Evolutionary conservation across 495 filamentous ascomycete species (phyloP).

Genomic region (Annulohypoxylon maeteangense): DNA sequence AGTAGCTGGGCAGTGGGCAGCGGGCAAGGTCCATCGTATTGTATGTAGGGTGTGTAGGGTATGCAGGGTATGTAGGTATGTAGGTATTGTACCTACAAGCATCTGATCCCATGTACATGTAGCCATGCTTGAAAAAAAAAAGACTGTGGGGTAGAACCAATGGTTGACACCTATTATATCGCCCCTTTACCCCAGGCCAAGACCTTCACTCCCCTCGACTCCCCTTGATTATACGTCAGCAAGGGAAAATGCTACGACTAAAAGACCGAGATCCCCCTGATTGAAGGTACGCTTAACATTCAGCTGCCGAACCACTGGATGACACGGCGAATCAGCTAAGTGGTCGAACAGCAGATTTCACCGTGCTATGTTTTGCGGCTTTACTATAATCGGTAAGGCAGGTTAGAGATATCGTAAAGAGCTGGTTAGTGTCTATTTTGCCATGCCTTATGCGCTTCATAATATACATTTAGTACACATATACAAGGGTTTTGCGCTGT

Average conservation of each 20-base stretch:
- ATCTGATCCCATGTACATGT: not conserved
- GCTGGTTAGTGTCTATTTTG: slow-evolving; percentile 26
- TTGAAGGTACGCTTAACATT: not conserved
- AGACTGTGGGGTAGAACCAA: slow-evolving; percentile 5
- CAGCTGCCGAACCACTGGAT: not conserved
- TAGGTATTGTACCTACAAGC: not conserved
- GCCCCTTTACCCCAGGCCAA: slow-evolving; percentile 3
- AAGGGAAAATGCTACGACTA: slow-evolving; percentile 2
- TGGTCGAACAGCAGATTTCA: not conserved
- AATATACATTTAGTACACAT: slow-evolving; percentile 27
- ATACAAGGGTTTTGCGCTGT: slow-evolving; percentile 2
- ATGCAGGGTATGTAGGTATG: no score
- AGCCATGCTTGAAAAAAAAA: not conserved
- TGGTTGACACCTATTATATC: not conserved
- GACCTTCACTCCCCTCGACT: not conserved
- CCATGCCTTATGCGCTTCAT: slow-evolving; percentile 25
- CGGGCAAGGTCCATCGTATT: not conserved
- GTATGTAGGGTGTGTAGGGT: no score
- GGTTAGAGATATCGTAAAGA: slow-evolving; percentile 4
- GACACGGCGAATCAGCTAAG: not conserved
- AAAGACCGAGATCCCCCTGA: slow-evolving; percentile 6
- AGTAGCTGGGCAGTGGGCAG: no score
- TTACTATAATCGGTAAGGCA: not conserved
- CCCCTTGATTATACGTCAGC: not conserved
- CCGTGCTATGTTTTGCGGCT: not conserved